These are phyloP conservation scores for Phoma herbarum DNA, from an alignment of 2,329 filamentous ascomycete genomes.

Conservation along the genomic window DNA sequence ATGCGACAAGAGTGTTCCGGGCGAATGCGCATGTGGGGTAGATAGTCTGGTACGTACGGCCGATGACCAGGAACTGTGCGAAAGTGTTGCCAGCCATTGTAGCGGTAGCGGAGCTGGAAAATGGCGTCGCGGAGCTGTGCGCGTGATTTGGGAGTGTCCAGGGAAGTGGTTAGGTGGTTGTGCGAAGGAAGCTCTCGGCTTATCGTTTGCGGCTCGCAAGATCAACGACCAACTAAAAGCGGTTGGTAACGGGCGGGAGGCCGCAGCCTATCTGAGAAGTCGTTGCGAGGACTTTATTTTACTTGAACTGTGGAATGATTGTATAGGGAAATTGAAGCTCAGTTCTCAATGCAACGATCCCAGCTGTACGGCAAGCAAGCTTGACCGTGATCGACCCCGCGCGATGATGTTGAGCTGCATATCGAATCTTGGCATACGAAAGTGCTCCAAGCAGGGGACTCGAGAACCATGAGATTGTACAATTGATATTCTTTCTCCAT, in stretches of 20 bases:
- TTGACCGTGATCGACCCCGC: slow-evolving; percentile 13
- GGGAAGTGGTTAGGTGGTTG: slow-evolving; percentile 19
- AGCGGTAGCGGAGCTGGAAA: slow-evolving; percentile 8
- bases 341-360: slow-evolving; percentile 1
- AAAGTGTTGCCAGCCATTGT: slow-evolving; percentile 68
- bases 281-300: slow-evolving; percentile 21
- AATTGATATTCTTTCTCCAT: slow-evolving; percentile 9
- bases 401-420: slow-evolving; percentile 19
- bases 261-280: slow-evolving; percentile 35
- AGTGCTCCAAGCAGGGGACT: background rate
- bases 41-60: slow-evolving; percentile 74
- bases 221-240: slow-evolving; percentile 21
- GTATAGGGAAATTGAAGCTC: background rate
- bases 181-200: slow-evolving; percentile 31
- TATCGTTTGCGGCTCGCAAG: slow-evolving; percentile 31
- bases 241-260: slow-evolving; percentile 16
- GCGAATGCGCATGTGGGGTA: background rate
- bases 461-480: background rate
- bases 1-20: background rate
- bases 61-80: slow-evolving; percentile 95
- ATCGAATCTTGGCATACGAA: slow-evolving; percentile 2
- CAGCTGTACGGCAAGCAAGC: slow-evolving; percentile 4
- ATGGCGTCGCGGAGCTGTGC: slow-evolving; percentile 18
- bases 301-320: background rate
- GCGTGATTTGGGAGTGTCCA: slow-evolving; percentile 13